These are phyloP conservation scores for Hymenoscyphus fructigenus DNA, from an alignment of 2,329 filamentous ascomycete species.

Conservation along the genomic window DNA sequence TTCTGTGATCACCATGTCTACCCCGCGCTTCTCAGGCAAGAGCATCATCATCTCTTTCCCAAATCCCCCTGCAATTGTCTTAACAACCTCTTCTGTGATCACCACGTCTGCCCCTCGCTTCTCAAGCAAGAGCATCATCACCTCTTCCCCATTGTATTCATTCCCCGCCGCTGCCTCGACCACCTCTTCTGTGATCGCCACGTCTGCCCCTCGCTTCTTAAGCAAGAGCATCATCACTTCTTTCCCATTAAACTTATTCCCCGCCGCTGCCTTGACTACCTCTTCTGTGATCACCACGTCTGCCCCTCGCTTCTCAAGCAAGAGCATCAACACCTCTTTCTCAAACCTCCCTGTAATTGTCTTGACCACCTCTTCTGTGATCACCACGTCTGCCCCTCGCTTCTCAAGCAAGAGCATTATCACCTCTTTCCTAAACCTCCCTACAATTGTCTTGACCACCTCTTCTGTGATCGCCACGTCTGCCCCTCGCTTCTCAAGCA, in stretches of 20 bases:
- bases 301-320: conserved; percentile 7
- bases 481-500: background rate
- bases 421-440: background rate
- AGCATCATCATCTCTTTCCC: background rate
- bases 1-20: too few species aligned
- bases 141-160: background rate
- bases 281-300: conserved; percentile 1
- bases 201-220: background rate
- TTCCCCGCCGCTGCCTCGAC: background rate
- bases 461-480: background rate
- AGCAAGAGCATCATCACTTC: conserved; percentile 4
- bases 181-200: background rate
- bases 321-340: conserved; percentile 3
- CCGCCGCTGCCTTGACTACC: conserved; percentile 5
- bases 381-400: background rate
- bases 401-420: background rate
- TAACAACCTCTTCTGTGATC: background rate
- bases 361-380: background rate
- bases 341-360: background rate
- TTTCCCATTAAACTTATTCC: background rate
- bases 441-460: background rate
- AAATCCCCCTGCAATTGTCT: background rate
- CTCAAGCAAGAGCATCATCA: background rate
- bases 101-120: background rate
- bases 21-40: too few species aligned